A percentile compares a stretch with the other conserved stretches of the same genome.
These are phyloP conservation scores for Ploettnerulaceae sp. DNA, from an alignment of 2,329 filamentous ascomycete genomes.

Conservation along the genomic window DNA sequence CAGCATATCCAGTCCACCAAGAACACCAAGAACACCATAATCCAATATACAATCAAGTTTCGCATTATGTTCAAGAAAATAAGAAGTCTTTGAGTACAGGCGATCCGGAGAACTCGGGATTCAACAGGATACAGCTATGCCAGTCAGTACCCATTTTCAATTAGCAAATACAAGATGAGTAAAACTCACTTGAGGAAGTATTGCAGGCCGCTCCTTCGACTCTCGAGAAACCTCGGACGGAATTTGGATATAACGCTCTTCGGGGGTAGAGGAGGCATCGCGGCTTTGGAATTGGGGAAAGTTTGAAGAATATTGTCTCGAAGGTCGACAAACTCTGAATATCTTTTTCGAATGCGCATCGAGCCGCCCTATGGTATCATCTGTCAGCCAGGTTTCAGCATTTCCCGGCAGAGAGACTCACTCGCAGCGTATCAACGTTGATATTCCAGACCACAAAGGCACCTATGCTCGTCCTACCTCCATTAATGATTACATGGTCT, in stretches of 20 bases:
- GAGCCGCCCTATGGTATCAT: conserved; percentile 53
- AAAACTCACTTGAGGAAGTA: conserved; percentile 84
- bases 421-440: conserved; percentile 77
- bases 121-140: conserved; percentile 77
- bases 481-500: conserved; percentile 49
- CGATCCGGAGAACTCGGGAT: conserved; percentile 91
- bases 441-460: conserved; percentile 96
- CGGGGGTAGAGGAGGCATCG: conserved; percentile 84
- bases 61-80: conserved; percentile 25
- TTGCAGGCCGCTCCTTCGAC: conserved; percentile 72
- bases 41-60: conserved; percentile 3
- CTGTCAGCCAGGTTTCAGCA: conserved; percentile 1
- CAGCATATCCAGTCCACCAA: not conserved
- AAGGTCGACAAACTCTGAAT: conserved; percentile 90
- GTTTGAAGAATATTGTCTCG: conserved; percentile 67
- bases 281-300: conserved; percentile 77
- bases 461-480: conserved; percentile 43
- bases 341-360: conserved; percentile 66
- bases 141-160: conserved; percentile 12
- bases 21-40: conserved; percentile 10
- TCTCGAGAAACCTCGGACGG: conserved; percentile 77
- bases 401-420: conserved; percentile 39
- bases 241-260: conserved; percentile 91
- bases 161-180: not conserved
- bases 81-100: conserved; percentile 88